These are phyloP conservation scores for Curvularia verruculosa DNA, from an alignment of 2,329 filamentous ascomycete species.

Conservation along the genomic window DNA sequence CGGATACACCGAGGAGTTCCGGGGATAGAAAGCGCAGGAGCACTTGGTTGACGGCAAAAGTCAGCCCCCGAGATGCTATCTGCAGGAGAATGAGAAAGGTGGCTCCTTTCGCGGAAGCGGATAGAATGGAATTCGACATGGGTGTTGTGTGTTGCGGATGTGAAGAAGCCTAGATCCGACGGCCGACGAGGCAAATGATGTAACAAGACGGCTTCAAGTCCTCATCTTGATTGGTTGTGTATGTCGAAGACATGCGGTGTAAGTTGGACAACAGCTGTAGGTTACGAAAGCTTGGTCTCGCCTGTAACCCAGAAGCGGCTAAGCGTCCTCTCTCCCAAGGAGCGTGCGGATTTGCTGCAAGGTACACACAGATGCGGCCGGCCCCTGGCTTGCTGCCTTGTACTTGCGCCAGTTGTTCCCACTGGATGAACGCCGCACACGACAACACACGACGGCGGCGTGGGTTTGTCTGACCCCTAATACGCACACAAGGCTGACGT, in stretches of 20 bases:
- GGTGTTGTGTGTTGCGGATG: constrained; percentile 4
- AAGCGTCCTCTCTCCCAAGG: constrained; percentile 22
- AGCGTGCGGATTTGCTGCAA: constrained; percentile 17
- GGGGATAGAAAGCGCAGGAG: constrained; percentile 88
- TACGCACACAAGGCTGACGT: background rate
- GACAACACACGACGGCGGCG: constrained; percentile 31
- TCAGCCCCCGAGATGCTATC: constrained; percentile 82
- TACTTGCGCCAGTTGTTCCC: constrained; percentile 7
- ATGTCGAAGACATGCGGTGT: constrained; percentile 22
- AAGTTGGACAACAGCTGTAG: constrained; percentile 22
- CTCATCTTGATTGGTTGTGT: constrained; percentile 31
- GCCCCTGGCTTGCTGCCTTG: background rate
- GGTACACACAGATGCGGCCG: constrained; percentile 10
- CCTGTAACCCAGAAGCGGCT: constrained; percentile 20
- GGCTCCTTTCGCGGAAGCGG: constrained; percentile 69
- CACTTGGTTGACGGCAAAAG: constrained; percentile 90
- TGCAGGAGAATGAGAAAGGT: constrained; percentile 88
- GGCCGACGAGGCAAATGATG: constrained; percentile 15
- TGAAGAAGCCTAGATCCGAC: constrained; percentile 5
- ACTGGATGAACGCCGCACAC: constrained; percentile 19
- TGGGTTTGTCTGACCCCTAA: constrained; percentile 6
- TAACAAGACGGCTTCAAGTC: constrained; percentile 13
- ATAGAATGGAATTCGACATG: constrained; percentile 47
- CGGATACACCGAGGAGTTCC: constrained; percentile 79
- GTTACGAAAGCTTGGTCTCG: constrained; percentile 25